phyloP scores from a whole-genome alignment of 345 rosid genomes.

The Ceriops zippeliana region DNA sequence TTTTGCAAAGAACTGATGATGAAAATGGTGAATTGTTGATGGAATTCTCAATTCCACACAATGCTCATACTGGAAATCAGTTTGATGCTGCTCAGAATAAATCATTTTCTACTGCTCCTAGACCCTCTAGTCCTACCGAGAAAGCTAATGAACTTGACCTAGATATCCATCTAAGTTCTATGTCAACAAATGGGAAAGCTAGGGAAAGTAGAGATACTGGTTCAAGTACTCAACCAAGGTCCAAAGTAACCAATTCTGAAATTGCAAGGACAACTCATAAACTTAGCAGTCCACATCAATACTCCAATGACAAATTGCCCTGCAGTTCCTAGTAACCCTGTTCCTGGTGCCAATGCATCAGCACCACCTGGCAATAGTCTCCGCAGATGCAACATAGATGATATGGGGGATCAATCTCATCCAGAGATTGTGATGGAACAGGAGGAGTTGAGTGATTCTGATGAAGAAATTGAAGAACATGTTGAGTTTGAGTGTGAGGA shows the following conservation, averaged over 20 bases:
- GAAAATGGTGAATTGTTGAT: conserved; percentile 26
- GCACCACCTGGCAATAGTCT: conserved; percentile 26
- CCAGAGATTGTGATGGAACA: conserved; percentile 94
- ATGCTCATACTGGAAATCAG: conserved; percentile 31
- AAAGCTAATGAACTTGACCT: conserved; percentile 54
- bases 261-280: conserved; percentile 24
- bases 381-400: conserved; percentile 34
- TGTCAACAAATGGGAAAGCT: conserved; percentile 37
- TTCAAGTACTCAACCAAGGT: conserved; percentile 21
- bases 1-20: conserved; percentile 60
- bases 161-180: conserved; percentile 71
- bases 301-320: conserved; percentile 24
- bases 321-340: conserved; percentile 12
- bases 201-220: conserved; percentile 29
- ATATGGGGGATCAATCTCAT: conserved; percentile 52
- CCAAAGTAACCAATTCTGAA: conserved; percentile 18
- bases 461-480: conserved; percentile 82
- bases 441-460: conserved; percentile 97
- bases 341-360: conserved; percentile 32
- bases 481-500: conserved; percentile 98
- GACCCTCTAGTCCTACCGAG: conserved; percentile 33
- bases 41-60: conserved; percentile 28
- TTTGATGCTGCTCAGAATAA: conserved; percentile 33
- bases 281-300: conserved; percentile 12
- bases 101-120: conserved; percentile 25